Percentiles rank a stretch among this genome's conserved stretches.
These are phyloP conservation scores for Cercospora canescens DNA, from an alignment of 2,329 filamentous ascomycete species.

Conservation along the genomic window DNA sequence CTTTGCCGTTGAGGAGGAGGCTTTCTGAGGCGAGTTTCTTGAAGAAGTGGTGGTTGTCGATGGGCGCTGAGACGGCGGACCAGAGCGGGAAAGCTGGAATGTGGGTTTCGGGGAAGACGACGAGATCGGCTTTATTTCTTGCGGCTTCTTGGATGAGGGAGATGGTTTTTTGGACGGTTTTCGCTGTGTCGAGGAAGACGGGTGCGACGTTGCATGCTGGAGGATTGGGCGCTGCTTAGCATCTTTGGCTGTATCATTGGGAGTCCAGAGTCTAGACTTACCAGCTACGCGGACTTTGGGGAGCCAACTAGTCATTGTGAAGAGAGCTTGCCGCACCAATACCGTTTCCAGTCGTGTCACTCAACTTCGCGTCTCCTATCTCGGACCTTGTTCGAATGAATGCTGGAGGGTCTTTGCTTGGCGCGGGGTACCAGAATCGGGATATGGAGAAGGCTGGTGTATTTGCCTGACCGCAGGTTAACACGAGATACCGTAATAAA, in stretches of 20 bases:
- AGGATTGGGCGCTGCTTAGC: not conserved
- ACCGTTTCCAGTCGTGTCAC: not conserved
- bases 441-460: not conserved
- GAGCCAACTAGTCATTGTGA: slow-evolving; percentile 23
- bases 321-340: not conserved
- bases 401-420: not conserved
- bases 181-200: slow-evolving; percentile 48
- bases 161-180: slow-evolving; percentile 51
- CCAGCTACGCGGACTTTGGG: slow-evolving; percentile 29
- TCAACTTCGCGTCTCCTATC: not conserved
- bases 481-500: too few species aligned
- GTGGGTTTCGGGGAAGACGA: slow-evolving; percentile 57
- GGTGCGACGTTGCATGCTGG: slow-evolving; percentile 40
- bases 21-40: slow-evolving; percentile 48
- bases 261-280: not conserved
- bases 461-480: too few species aligned
- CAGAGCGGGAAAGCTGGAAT: slow-evolving; percentile 57
- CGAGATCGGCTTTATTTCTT: slow-evolving; percentile 46
- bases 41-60: slow-evolving; percentile 54
- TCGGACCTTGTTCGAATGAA: not conserved
- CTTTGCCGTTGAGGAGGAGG: slow-evolving; percentile 48
- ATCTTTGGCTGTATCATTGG: not conserved
- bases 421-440: slow-evolving; percentile 5
- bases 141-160: slow-evolving; percentile 48
- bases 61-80: slow-evolving; percentile 48